Conservation (phyloP, 2,329 filamentous ascomycete genomes). For the Fusarium continuum region DNA sequence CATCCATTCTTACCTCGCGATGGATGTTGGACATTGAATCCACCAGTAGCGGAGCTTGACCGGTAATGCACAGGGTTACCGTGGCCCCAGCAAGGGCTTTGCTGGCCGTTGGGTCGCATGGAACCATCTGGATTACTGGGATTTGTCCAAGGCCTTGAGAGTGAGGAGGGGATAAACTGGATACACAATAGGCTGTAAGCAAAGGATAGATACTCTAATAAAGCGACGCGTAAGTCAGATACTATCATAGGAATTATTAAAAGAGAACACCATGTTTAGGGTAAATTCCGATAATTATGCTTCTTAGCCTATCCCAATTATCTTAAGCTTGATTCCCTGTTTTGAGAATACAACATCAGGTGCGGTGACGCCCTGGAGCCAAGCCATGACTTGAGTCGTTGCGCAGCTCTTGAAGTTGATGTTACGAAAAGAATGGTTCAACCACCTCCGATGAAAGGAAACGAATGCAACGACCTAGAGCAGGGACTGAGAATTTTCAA, state of each 20-base stretch:
- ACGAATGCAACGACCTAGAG: conserved; percentile 12
- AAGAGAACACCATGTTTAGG: too few species aligned
- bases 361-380: neutral
- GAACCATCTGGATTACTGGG: conserved; percentile 31
- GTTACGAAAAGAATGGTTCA: conserved; percentile 32
- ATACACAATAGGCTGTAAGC: neutral
- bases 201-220: neutral
- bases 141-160: neutral
- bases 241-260: too few species aligned
- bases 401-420: conserved; percentile 22
- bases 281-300: too few species aligned
- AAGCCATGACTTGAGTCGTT: conserved; percentile 20
- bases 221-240: too few species aligned
- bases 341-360: too few species aligned
- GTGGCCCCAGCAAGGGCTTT: conserved; percentile 24
- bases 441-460: conserved; percentile 28
- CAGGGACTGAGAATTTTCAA: conserved; percentile 41
- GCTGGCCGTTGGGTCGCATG: conserved; percentile 19
- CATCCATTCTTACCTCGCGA: conserved; percentile 11
- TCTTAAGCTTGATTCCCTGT: too few species aligned
- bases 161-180: conserved; percentile 1
- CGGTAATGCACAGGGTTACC: conserved; percentile 14
- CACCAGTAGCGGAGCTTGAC: conserved; percentile 33
- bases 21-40: conserved; percentile 9
- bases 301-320: too few species aligned